Conservation (phyloP, 164 flowering plant genomes). For the Dillenia turbinata region DNA sequence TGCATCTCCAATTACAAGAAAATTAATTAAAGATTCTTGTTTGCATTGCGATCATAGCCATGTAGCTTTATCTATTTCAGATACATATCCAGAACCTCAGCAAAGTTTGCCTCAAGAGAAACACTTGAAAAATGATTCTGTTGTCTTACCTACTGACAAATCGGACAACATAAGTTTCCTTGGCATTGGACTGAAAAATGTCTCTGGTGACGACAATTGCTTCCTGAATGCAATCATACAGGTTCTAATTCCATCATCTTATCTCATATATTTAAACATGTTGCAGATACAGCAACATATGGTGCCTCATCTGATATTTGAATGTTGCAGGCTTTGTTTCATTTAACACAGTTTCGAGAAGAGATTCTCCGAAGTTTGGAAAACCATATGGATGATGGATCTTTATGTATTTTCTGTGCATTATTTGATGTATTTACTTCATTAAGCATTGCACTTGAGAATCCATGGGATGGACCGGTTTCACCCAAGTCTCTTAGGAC, state of each 20-base stretch:
- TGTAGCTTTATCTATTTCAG: too few relatives aligned
- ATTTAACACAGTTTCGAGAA: conserved; percentile 38
- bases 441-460: conserved; percentile 32
- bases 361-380: conserved; percentile 40
- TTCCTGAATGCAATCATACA: conserved; percentile 61
- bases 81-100: too few relatives aligned
- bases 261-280: neutral
- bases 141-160: too few relatives aligned
- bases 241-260: conserved; percentile 16
- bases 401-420: conserved; percentile 56
- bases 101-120: too few relatives aligned
- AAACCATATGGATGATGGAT: conserved; percentile 46
- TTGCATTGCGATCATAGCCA: too few relatives aligned
- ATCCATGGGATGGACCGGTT: neutral
- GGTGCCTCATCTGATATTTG: conserved; percentile 8
- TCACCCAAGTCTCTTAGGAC: conserved; percentile 33
- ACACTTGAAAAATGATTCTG: too few relatives aligned
- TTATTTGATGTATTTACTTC: conserved; percentile 45
- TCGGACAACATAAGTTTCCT: neutral
- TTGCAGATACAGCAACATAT: neutral
- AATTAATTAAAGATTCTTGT: too few relatives aligned
- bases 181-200: conserved; percentile 56
- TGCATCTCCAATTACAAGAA: too few relatives aligned
- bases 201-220: conserved; percentile 59
- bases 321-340: conserved; percentile 43